Conservation (phyloP, 2,329 filamentous ascomycete genomes). For the Fusarium scirpi region DNA sequence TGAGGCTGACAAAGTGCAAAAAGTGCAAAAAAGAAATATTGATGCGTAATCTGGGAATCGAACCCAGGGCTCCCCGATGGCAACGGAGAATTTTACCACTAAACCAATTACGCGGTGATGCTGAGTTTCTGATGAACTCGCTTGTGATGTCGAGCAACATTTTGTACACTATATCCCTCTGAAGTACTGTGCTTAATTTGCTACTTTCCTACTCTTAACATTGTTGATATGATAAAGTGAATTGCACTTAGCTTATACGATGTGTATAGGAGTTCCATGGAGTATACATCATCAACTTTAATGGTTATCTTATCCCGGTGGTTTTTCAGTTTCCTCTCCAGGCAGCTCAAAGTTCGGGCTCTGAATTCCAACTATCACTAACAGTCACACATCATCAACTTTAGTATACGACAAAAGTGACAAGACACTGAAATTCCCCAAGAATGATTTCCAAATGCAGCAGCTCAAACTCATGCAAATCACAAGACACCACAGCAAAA, state of each 20-base stretch:
- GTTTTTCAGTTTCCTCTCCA: neutral
- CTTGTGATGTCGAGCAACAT: neutral
- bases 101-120: slow-evolving; percentile 37
- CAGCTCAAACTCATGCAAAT: neutral
- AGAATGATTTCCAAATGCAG: neutral
- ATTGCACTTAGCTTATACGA: neutral
- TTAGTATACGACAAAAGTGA: neutral
- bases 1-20: too few species aligned
- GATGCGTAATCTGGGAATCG: slow-evolving; percentile 43
- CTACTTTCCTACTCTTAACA: too few species aligned
- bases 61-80: slow-evolving; percentile 44
- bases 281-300: neutral
- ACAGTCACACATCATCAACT: neutral
- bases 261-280: neutral
- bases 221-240: too few species aligned
- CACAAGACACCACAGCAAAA: neutral
- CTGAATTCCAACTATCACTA: neutral
- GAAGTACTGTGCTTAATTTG: rapidly evolving
- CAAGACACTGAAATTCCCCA: neutral
- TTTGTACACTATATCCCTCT: neutral
- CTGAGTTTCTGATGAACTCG: neutral
- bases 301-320: neutral
- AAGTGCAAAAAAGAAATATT: neutral
- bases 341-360: neutral
- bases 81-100: slow-evolving; percentile 45